A percentile compares a stretch with the other conserved stretches of the same genome.
Evolutionary conservation across 768 basidiomycete genomes (phyloP).

Genomic region (Pulveroboletus ravenelii): DNA sequence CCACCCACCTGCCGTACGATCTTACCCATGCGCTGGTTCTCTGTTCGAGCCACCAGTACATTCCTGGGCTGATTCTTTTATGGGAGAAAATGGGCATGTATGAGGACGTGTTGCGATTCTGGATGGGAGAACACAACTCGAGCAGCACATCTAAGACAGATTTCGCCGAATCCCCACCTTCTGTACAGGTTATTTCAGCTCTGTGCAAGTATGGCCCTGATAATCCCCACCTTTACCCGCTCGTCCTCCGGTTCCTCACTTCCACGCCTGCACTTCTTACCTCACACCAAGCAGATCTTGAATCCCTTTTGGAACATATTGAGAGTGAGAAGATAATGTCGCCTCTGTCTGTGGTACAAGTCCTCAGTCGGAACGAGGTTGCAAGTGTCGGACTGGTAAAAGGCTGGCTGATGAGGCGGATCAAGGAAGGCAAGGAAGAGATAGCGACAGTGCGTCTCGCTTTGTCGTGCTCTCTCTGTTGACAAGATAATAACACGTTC

Average conservation of each 20-base stretch:
- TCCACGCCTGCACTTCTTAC: constrained; percentile 69
- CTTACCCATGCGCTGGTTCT: constrained; percentile 90
- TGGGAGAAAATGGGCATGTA: constrained; percentile 97
- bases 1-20: constrained; percentile 69
- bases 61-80: constrained; percentile 77
- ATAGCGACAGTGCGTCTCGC: constrained; percentile 66
- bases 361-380: constrained; percentile 82
- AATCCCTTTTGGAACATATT: constrained; percentile 66
- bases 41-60: constrained; percentile 81
- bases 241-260: constrained; percentile 87
- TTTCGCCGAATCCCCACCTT: constrained; percentile 33
- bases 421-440: constrained; percentile 67
- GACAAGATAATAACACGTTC: background rate
- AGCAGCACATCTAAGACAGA: background rate
- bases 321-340: constrained; percentile 81
- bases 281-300: constrained; percentile 68
- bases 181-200: constrained; percentile 57
- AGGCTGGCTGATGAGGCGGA: constrained; percentile 80
- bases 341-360: constrained; percentile 84
- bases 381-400: constrained; percentile 90
- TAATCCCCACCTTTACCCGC: constrained; percentile 75
- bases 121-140: constrained; percentile 66
- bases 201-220: constrained; percentile 69
- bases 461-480: background rate
- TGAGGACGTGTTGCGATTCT: constrained; percentile 90